phyloP scores from a whole-genome alignment of 148 eudicot genomes.

The Diospyros lotus region DNA sequence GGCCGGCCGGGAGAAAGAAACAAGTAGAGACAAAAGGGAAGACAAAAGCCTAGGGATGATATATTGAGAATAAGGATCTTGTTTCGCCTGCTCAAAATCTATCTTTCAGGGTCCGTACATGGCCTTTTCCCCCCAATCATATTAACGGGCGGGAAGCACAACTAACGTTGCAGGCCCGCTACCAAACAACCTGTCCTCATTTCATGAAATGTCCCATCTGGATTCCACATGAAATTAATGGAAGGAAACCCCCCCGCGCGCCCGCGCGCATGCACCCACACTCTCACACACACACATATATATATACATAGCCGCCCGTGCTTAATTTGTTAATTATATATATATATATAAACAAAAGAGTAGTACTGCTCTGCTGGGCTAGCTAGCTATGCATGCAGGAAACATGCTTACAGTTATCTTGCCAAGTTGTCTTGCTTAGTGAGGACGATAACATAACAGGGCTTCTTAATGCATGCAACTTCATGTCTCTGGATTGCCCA shows the following conservation, averaged over 20 bases:
- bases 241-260: neutral
- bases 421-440: slow-evolving; percentile 4
- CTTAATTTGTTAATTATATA: too few relatives aligned
- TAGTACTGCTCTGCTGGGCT: too few relatives aligned
- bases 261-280: too few relatives aligned
- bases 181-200: slow-evolving; percentile 27
- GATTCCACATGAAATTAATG: neutral
- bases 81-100: slow-evolving; percentile 15
- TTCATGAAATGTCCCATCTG: slow-evolving; percentile 39
- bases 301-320: too few relatives aligned
- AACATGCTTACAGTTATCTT: slow-evolving; percentile 13
- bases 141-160: slow-evolving; percentile 30
- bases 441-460: neutral
- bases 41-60: slow-evolving; percentile 19
- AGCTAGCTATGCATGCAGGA: slow-evolving; percentile 1
- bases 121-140: slow-evolving; percentile 12
- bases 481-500: too few relatives aligned
- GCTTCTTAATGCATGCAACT: slow-evolving; percentile 10
- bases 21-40: slow-evolving; percentile 12
- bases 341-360: neutral
- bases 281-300: neutral
- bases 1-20: neutral
- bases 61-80: slow-evolving; percentile 17
- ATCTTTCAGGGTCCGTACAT: slow-evolving; percentile 25
- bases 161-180: slow-evolving; percentile 34